Conservation (phyloP, 495 filamentous ascomycete species). For the Pyrenula aspistea region DNA sequence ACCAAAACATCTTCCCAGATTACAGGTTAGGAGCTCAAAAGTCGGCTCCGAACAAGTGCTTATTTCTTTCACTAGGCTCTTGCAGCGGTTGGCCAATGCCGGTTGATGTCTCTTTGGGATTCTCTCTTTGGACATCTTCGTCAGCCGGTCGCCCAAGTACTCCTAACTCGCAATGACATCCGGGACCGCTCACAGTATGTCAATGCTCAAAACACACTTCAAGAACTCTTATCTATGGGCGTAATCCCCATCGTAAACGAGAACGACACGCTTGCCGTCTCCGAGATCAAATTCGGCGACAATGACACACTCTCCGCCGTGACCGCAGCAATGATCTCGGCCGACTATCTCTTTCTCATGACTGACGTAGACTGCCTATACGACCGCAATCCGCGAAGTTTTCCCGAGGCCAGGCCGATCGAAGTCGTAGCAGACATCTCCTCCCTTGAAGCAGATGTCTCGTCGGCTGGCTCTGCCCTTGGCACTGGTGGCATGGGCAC, state of each 20-base stretch:
- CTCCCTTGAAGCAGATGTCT: conserved; percentile 79
- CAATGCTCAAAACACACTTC: conserved; percentile 90
- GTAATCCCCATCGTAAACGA: conserved; percentile 98
- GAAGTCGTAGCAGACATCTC: conserved; percentile 86
- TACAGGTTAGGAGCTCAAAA: conserved; percentile 45
- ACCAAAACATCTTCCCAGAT: conserved; percentile 74
- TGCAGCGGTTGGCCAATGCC: conserved; percentile 91
- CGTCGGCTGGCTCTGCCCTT: conserved; percentile 72
- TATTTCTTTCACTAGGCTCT: conserved; percentile 48
- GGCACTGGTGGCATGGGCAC: conserved; percentile 98
- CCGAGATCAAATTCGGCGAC: conserved; percentile 99
- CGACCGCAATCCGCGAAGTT: conserved; percentile 79
- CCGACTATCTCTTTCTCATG: conserved; percentile 96
- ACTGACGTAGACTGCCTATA: conserved; percentile 97
- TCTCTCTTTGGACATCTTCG: conserved; percentile 74
- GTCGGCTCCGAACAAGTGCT: neutral
- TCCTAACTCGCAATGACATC: conserved; percentile 94
- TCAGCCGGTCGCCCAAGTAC: conserved; percentile 86
- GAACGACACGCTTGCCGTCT: conserved; percentile 92
- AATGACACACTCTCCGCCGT: conserved; percentile 96
- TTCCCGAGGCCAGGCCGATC: conserved; percentile 78
- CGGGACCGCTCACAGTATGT: conserved; percentile 92
- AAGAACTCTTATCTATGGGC: conserved; percentile 83
- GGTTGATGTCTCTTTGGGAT: conserved; percentile 93
- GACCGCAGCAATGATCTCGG: conserved; percentile 93